Evolutionary conservation across 495 filamentous ascomycete species (phyloP).

Genomic region (Aspergillus incahuasiensis): DNA sequence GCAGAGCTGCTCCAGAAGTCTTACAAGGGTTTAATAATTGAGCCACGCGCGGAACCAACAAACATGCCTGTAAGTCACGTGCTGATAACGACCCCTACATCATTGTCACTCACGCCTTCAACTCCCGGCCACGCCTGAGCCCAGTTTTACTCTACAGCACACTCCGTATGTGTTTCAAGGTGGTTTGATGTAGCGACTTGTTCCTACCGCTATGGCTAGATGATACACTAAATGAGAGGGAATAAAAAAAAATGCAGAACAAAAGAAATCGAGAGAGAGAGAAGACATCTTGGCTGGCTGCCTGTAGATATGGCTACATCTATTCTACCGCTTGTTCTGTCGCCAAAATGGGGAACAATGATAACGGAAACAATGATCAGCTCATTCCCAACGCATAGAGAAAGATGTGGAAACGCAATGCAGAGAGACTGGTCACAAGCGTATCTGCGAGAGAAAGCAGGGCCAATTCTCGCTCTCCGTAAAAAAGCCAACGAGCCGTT

Average conservation of each 20-base stretch:
- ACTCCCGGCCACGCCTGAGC: too few species aligned
- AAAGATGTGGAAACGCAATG: conserved; percentile 4
- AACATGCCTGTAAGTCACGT: not conserved
- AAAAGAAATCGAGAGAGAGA: not conserved
- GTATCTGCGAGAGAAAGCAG: not conserved
- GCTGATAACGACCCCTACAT: not conserved
- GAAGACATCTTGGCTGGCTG: conserved; percentile 21
- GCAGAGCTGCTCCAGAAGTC: not conserved
- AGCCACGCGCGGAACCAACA: not conserved
- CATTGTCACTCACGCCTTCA: not conserved
- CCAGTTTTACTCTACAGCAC: too few species aligned
- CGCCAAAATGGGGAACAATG: conserved; percentile 14
- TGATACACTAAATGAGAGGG: not conserved
- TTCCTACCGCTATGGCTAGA: conserved; percentile 7
- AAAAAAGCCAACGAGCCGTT: not conserved
- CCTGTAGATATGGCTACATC: conserved; percentile 27
- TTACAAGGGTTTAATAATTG: not conserved
- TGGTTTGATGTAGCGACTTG: not conserved
- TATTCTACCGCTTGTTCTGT: conserved; percentile 24
- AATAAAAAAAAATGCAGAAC: conserved; percentile 16
- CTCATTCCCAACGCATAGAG: conserved; percentile 18
- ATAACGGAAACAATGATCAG: conserved; percentile 15
- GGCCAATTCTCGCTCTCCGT: conserved; percentile 1
- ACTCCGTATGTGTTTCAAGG: too few species aligned
- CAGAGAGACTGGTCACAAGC: conserved; percentile 6